Conservation (phyloP, 2,329 filamentous ascomycete genomes). For the Fusarium compactum region DNA sequence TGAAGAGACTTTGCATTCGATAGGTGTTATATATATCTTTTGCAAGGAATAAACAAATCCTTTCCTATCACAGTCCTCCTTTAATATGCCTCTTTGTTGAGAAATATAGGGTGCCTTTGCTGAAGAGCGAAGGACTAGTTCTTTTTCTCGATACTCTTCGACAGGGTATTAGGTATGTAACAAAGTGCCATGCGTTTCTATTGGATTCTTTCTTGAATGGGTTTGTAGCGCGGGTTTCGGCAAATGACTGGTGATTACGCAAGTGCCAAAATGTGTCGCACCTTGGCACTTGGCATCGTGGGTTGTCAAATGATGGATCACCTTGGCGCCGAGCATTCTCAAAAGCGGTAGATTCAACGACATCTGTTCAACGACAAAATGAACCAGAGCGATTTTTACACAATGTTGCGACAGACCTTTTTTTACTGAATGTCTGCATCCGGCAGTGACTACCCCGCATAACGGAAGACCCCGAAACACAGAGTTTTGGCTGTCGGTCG, state of each 20-base stretch:
- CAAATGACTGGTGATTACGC: background rate
- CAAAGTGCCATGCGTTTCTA: no score
- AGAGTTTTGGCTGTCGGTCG: background rate
- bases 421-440: background rate
- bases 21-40: no score
- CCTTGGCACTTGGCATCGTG: slow-evolving; percentile 2
- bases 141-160: no score
- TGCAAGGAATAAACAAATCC: no score
- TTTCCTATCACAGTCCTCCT: no score
- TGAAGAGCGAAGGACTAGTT: no score
- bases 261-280: background rate
- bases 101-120: no score
- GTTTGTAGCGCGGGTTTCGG: no score
- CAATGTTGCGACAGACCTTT: background rate
- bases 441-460: background rate
- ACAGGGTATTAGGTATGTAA: no score
- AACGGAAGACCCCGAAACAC: background rate
- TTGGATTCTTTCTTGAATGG: no score
- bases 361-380: background rate
- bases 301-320: background rate
- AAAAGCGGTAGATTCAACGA: background rate
- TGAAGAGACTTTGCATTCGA: background rate
- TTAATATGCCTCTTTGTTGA: no score
- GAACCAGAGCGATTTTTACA: rapidly evolving
- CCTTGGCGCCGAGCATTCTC: slow-evolving; percentile 13